A percentile compares a stretch with the other conserved stretches of the same genome.
Evolutionary conservation across 305 asterid species (phyloP).

Genomic region (Fraxinus greggii): DNA sequence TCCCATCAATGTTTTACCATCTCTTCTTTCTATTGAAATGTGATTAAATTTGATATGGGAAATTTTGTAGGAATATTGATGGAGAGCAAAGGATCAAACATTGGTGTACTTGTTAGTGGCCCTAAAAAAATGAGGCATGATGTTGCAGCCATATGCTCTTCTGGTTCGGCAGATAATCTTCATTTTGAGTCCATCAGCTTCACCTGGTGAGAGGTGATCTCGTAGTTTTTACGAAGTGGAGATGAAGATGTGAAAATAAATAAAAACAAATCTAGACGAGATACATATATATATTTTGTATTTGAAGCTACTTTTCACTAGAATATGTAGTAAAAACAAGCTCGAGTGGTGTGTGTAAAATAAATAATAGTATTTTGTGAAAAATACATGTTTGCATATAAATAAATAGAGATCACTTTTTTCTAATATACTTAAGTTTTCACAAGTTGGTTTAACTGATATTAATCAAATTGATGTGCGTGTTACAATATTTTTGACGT

Average conservation of each 20-base stretch:
- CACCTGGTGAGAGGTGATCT: conserved; percentile 40
- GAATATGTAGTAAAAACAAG: not conserved
- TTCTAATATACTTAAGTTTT: no score
- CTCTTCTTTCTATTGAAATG: not conserved
- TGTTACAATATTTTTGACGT: no score
- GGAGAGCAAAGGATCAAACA: conserved; percentile 65
- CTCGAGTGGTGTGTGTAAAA: not conserved
- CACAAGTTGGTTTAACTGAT: no score
- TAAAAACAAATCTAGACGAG: not conserved
- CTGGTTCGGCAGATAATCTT: conserved; percentile 58
- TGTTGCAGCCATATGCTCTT: conserved; percentile 75
- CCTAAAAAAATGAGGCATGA: conserved; percentile 77
- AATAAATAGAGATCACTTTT: no score
- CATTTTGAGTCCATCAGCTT: conserved; percentile 78
- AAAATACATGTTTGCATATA: not conserved
- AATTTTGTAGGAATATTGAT: conserved; percentile 47
- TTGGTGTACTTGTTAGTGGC: conserved; percentile 76
- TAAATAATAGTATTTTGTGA: not conserved
- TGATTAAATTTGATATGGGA: not conserved
- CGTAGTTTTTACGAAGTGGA: not conserved
- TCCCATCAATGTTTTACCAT: not conserved
- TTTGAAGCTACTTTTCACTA: not conserved
- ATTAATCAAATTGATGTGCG: no score
- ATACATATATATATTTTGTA: not conserved
- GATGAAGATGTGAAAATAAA: not conserved